Evolutionary conservation across 805 yeast genomes (phyloP).

Genomic region (Wickerhamiella shivajii): DNA sequence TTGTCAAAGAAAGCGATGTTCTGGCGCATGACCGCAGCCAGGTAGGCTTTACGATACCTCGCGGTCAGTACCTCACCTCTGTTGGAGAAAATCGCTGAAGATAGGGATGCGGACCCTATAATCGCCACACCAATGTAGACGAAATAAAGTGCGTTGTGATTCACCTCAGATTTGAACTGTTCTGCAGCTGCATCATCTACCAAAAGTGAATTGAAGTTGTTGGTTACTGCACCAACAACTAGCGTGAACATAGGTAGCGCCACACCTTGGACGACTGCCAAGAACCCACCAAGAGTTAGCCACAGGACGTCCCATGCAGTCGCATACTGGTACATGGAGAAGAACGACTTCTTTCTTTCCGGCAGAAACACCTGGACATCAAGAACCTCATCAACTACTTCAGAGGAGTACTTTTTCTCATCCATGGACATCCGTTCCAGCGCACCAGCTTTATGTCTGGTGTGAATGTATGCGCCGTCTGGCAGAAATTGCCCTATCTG

Average conservation of each 20-base stretch:
- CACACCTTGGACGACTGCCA: constrained; percentile 28
- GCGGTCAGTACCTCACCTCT: constrained; percentile 30
- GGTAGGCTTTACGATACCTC: constrained; percentile 26
- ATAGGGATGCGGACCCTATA: constrained; percentile 22
- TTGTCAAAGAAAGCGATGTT: constrained; percentile 30
- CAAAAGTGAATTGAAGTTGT: constrained; percentile 23
- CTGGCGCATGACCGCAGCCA: constrained; percentile 27
- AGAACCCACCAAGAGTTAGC: constrained; percentile 21
- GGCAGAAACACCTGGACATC: constrained; percentile 4
- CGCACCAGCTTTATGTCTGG: no score
- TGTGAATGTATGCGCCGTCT: no score
- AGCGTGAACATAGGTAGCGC: constrained; percentile 29
- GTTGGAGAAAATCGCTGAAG: constrained; percentile 26
- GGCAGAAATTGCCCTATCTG: no score
- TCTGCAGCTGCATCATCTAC: constrained; percentile 15
- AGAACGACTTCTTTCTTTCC: constrained; percentile 15
- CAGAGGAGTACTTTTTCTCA: no score
- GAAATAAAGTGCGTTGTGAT: constrained; percentile 27
- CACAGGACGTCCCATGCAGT: constrained; percentile 20
- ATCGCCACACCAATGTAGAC: constrained; percentile 28
- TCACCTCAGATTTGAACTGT: constrained; percentile 24
- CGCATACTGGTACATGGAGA: constrained; percentile 26
- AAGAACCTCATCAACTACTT: no score
- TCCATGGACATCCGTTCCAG: no score
- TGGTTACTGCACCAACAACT: constrained; percentile 29